phyloP scores from a whole-genome alignment of 345 rosid species.

The Brassica juncea region DNA sequence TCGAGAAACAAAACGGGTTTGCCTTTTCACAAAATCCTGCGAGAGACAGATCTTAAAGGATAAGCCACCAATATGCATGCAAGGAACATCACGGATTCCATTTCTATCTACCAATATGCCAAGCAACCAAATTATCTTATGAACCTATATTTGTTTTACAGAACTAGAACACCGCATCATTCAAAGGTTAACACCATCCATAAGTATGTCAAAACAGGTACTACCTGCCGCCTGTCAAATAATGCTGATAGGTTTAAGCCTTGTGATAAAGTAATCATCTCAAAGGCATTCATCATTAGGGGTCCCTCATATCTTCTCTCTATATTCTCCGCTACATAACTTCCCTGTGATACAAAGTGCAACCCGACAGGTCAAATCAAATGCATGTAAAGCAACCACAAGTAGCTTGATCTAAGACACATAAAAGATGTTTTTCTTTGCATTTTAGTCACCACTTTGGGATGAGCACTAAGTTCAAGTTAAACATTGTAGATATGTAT shows the following conservation, averaged over 20 bases:
- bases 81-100: neutral
- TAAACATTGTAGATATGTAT: neutral
- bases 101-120: slow-evolving; percentile 9
- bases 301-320: slow-evolving; percentile 57
- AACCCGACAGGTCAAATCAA: slow-evolving; percentile 5
- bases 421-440: neutral
- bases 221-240: slow-evolving; percentile 88
- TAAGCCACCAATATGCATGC: slow-evolving; percentile 10
- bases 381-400: slow-evolving; percentile 3
- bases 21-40: slow-evolving; percentile 78
- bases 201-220: slow-evolving; percentile 5
- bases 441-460: neutral
- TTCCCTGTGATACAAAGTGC: slow-evolving; percentile 53
- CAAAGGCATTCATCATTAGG: slow-evolving; percentile 89
- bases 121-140: slow-evolving; percentile 9
- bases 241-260: slow-evolving; percentile 88
- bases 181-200: neutral
- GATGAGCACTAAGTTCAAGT: neutral
- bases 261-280: slow-evolving; percentile 96
- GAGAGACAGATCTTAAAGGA: slow-evolving; percentile 4
- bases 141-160: slow-evolving; percentile 1
- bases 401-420: neutral
- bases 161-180: neutral
- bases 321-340: slow-evolving; percentile 61
- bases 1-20: slow-evolving; percentile 85